Evolutionary conservation across 257 asterid species (phyloP).

Genomic region (Scutellaria galericulata): DNA sequence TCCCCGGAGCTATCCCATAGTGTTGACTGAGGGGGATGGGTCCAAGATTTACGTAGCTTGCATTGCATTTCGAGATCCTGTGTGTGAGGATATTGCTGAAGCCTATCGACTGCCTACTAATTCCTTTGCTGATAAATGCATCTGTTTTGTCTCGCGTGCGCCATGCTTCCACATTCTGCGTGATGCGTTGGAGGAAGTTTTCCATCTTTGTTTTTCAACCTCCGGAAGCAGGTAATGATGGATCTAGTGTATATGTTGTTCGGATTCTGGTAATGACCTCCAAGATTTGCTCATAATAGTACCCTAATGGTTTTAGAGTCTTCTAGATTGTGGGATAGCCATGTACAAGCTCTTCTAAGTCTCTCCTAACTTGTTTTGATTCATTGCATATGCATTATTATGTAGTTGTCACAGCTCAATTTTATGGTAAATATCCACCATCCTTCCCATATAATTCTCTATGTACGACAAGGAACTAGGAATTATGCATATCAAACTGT

Average conservation of each 20-base stretch:
- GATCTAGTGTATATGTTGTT: neutral
- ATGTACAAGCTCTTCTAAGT: neutral
- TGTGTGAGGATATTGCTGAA: constrained; percentile 78
- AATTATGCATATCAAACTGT: neutral
- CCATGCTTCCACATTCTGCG: constrained; percentile 79
- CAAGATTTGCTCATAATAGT: constrained; percentile 7
- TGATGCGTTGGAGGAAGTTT: constrained; percentile 85
- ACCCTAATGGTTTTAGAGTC: neutral
- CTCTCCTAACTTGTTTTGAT: neutral
- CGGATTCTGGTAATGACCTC: neutral
- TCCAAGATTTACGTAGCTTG: constrained; percentile 89
- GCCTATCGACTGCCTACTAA: constrained; percentile 65
- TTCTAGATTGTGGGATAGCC: neutral
- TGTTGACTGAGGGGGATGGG: constrained; percentile 92
- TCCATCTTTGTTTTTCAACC: constrained; percentile 75
- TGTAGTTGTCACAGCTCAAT: neutral
- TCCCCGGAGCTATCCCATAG: constrained; percentile 85
- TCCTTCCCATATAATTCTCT: neutral
- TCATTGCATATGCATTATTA: neutral
- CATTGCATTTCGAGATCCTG: constrained; percentile 86
- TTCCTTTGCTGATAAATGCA: constrained; percentile 84
- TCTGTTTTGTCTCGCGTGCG: constrained; percentile 85
- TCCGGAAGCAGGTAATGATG: constrained; percentile 79
- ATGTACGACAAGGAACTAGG: neutral
- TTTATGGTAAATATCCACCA: neutral